phyloP scores from a whole-genome alignment of 805 yeast species.

The Metschnikowia koreensis region DNA sequence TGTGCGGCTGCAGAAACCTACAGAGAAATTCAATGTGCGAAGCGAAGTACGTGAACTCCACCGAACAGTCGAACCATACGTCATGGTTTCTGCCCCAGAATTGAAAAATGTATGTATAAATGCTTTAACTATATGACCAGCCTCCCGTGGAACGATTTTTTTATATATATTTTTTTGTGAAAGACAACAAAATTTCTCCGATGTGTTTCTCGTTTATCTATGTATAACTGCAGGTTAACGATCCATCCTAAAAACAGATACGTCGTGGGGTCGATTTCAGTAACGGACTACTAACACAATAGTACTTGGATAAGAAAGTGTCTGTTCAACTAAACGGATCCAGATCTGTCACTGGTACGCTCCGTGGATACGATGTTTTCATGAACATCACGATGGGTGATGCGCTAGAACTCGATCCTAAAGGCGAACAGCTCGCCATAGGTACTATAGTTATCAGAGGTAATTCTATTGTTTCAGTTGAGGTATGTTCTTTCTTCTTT shows the following conservation, averaged over 20 bases:
- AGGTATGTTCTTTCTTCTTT: constrained; percentile 40
- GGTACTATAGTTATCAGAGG: constrained; percentile 79
- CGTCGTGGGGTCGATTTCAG: background rate
- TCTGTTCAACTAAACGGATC: constrained; percentile 75
- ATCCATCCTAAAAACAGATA: background rate
- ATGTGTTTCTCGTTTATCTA: background rate
- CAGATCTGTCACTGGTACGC: constrained; percentile 72
- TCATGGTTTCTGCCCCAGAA: constrained; percentile 63
- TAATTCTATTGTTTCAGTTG: constrained; percentile 71
- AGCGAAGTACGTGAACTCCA: constrained; percentile 1
- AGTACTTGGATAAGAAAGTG: constrained; percentile 79
- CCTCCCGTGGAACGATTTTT: too few species aligned
- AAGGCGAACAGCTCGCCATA: constrained; percentile 51
- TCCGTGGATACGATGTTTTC: constrained; percentile 85
- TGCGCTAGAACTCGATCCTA: constrained; percentile 57
- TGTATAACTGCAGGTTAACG: background rate
- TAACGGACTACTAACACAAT: constrained; percentile 21
- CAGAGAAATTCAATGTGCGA: constrained; percentile 1
- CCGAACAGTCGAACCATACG: background rate
- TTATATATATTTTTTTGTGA: background rate
- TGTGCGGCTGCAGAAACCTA: constrained; percentile 1
- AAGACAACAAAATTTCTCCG: background rate
- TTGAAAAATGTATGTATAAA: constrained; percentile 47
- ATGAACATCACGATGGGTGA: constrained; percentile 70
- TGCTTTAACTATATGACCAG: too few species aligned